Percentiles rank a stretch among this genome's conserved stretches.
These are phyloP conservation scores for Sugiyamaella novakii DNA, from an alignment of 1,139 yeast genomes.

Conservation along the genomic window DNA sequence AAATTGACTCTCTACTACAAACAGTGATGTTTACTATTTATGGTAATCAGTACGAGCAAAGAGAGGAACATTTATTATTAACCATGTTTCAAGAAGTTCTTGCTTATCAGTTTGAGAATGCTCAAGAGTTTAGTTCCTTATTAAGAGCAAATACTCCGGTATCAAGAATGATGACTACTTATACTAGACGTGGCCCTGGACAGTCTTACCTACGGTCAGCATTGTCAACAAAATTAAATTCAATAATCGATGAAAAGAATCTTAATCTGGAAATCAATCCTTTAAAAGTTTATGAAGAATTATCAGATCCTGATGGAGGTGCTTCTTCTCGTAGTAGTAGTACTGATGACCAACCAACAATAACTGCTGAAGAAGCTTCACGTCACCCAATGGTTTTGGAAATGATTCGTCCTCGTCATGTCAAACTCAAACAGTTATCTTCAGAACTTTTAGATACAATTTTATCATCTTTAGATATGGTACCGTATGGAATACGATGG, in stretches of 20 bases:
- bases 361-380: slow-evolving; percentile 42
- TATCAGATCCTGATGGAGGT: slow-evolving; percentile 28
- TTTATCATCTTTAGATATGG: slow-evolving; percentile 53
- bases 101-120: slow-evolving; percentile 45
- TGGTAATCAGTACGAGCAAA: slow-evolving; percentile 49
- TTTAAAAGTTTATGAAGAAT: slow-evolving; percentile 42
- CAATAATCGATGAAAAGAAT: slow-evolving; percentile 39
- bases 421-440: slow-evolving; percentile 51
- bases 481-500: slow-evolving; percentile 75
- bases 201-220: slow-evolving; percentile 45
- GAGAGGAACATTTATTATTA: slow-evolving; percentile 47
- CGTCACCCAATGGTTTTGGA: slow-evolving; percentile 39
- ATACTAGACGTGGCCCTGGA: slow-evolving; percentile 49
- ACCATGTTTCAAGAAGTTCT: slow-evolving; percentile 47
- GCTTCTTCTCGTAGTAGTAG: slow-evolving; percentile 15
- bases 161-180: slow-evolving; percentile 49
- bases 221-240: slow-evolving; percentile 39
- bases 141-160: slow-evolving; percentile 48
- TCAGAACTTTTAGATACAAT: slow-evolving; percentile 63
- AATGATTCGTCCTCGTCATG: slow-evolving; percentile 40
- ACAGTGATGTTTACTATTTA: slow-evolving; percentile 50
- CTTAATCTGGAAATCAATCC: slow-evolving; percentile 45
- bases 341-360: slow-evolving; percentile 29
- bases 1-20: slow-evolving; percentile 46
- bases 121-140: slow-evolving; percentile 44